These are phyloP conservation scores for Isoetes taiwanensis DNA, from an alignment of 75 land plant genomes.

Conservation along the genomic window DNA sequence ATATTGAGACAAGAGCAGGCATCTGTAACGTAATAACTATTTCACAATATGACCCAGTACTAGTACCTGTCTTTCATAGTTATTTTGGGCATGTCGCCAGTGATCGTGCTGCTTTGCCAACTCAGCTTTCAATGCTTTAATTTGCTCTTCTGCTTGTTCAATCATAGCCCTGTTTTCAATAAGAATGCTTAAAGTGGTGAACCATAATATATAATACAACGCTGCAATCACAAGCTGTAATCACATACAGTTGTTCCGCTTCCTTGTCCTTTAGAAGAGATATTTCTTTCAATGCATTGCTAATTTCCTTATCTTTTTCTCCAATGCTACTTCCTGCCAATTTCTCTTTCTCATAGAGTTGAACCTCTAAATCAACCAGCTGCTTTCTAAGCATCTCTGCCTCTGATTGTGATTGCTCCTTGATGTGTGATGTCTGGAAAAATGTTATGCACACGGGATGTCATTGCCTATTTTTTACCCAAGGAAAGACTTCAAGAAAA, in stretches of 20 bases:
- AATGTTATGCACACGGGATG: not conserved
- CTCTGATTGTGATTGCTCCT: slow-evolving; percentile 47
- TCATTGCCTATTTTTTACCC: not conserved
- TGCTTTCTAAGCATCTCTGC: slow-evolving; percentile 28
- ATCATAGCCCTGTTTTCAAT: slow-evolving; percentile 30
- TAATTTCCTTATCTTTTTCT: slow-evolving; percentile 42
- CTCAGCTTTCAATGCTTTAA: slow-evolving; percentile 46
- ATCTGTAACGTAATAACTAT: not conserved
- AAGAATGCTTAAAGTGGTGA: slow-evolving; percentile 5
- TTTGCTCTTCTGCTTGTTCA: slow-evolving; percentile 39
- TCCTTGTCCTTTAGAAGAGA: slow-evolving; percentile 10
- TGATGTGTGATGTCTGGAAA: slow-evolving; percentile 42
- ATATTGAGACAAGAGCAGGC: not conserved
- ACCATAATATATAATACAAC: slow-evolving; percentile 3
- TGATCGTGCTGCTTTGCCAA: slow-evolving; percentile 59
- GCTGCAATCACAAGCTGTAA: not conserved
- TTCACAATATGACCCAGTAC: not conserved
- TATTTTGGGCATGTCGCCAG: slow-evolving; percentile 79
- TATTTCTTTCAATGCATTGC: slow-evolving; percentile 14
- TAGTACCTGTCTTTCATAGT: slow-evolving; percentile 94
- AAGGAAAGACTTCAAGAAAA: not conserved
- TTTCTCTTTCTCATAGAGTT: slow-evolving; percentile 32
- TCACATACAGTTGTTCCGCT: slow-evolving; percentile 10
- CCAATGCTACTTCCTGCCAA: slow-evolving; percentile 27
- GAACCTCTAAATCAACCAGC: slow-evolving; percentile 46